A percentile compares a stretch with the other conserved stretches of the same genome.
Evolutionary conservation across 331 rosid genomes (phyloP).

Genomic region (Erythrophleum ivorense): DNA sequence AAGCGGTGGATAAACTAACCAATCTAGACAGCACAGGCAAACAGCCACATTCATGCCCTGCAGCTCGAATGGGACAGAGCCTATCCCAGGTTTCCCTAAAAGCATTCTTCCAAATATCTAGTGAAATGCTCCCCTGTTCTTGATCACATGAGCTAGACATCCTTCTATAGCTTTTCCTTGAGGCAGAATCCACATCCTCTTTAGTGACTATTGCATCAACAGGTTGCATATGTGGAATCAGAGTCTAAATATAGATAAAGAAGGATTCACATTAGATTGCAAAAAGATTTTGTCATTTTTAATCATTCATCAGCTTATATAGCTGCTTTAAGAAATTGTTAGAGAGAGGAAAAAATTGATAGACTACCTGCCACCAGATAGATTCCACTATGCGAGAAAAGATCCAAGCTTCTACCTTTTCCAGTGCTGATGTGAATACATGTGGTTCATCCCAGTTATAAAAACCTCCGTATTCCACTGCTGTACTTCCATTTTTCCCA

Average conservation of each 20-base stretch:
- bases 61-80: constrained; percentile 93
- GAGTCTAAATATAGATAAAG: constrained; percentile 60
- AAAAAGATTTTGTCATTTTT: constrained; percentile 10
- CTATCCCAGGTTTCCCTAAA: constrained; percentile 86
- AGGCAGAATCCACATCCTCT: constrained; percentile 46
- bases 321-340: constrained; percentile 9
- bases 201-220: constrained; percentile 49
- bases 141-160: constrained; percentile 61
- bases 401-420: constrained; percentile 92
- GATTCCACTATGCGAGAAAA: constrained; percentile 95
- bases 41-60: constrained; percentile 98
- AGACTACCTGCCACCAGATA: constrained; percentile 97
- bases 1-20: constrained; percentile 57
- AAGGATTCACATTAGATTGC: constrained; percentile 39
- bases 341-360: constrained; percentile 27
- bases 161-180: constrained; percentile 52
- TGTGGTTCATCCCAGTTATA: constrained; percentile 73
- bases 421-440: constrained; percentile 69
- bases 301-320: constrained; percentile 6
- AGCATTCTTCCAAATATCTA: constrained; percentile 93
- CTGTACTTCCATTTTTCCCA: constrained; percentile 51
- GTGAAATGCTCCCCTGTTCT: constrained; percentile 71
- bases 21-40: constrained; percentile 80
- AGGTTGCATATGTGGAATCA: constrained; percentile 93
- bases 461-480: constrained; percentile 47